Base-by-base conservation (phyloP, 2,329 filamentous ascomycete species). In the Elsinoe batatas region DNA sequence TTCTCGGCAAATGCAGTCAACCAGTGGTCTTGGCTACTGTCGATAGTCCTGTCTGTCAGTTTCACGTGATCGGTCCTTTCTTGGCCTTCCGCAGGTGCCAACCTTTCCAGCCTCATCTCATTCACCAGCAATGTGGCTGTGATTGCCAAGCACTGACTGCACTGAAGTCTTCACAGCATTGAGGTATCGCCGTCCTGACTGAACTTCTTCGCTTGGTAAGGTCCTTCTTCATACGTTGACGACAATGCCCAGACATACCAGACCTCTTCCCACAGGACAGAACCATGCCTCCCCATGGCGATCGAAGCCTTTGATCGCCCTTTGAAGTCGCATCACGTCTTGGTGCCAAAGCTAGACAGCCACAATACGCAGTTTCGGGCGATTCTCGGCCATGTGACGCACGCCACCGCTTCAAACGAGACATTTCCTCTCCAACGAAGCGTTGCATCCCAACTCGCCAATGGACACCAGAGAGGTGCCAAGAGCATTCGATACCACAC, bases 171-270 rank as follows among this genome's bases (percentile, higher is more conserved):
- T 30, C 36, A n/a, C 13, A 33, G 44, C 44, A 33, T 8, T 33
- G n/a, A 30, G 44, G 44, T 49, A 49, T 49, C 10, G 10, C 13
- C 13, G 12, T 26, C 13, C 11, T 18, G 44, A 18, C 13, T 26
- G 30, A 13, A 49, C 22, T 26, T 13, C 26, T 33, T 30, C 33
- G 32, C 44, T 35, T 49, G 44, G 26, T 30, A 30, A 30, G 4
- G 26, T 30, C 7, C 26, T 30, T 30, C 7, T 30, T 30, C 26
- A 30, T 30, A 7, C 26, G 26, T 30, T 33, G 15, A 35, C 18
- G 44, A 49, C 44, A 49, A 18, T 49, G 44, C 44, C 44, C 44
- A 49, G 44, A 17, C 15, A 44, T 22, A 22, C n/a, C n/a, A 15
- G 10, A 15, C 44, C n/a, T 49, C 26, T 13, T 5, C 5, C 30